Percentiles rank a stretch among this genome's conserved stretches.
These are phyloP conservation scores for Tetradesmus lagerheimii DNA, from an alignment of 139 green algal species.

Conservation along the genomic window DNA sequence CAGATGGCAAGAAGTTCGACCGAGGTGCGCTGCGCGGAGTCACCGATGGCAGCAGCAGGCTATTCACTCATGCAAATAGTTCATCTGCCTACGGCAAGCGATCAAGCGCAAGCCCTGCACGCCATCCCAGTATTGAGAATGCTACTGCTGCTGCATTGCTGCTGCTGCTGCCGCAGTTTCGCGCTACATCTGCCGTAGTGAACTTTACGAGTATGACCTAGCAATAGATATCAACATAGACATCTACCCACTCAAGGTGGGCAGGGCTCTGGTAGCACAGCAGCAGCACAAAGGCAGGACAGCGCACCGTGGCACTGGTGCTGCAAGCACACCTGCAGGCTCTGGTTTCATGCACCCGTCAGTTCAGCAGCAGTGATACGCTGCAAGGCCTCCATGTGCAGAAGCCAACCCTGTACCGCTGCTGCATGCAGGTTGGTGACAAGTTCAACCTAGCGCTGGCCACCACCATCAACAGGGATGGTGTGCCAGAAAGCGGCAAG, in stretches of 20 bases:
- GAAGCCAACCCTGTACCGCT: neutral
- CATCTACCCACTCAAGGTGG: conserved; percentile 89
- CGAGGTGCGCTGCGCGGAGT: conserved; percentile 75
- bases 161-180: conserved; percentile 77
- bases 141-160: neutral
- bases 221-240: conserved; percentile 95
- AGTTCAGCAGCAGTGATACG: too few species aligned
- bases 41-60: neutral
- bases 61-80: too few species aligned
- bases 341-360: too few species aligned
- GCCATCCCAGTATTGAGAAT: neutral
- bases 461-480: conserved; percentile 86
- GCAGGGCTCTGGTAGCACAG: neutral
- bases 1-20: conserved; percentile 98
- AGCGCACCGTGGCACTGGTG: neutral
- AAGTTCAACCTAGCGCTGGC: conserved; percentile 92
- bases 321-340: neutral
- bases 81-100: too few species aligned
- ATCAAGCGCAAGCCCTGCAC: neutral
- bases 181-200: conserved; percentile 78
- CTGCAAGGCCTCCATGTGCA: neutral
- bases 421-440: conserved; percentile 65
- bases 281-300: neutral
- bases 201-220: conserved; percentile 96
- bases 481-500: conserved; percentile 61